phyloP scores from a whole-genome alignment of 345 rosid species.

The Eutrema heterophyllum region DNA sequence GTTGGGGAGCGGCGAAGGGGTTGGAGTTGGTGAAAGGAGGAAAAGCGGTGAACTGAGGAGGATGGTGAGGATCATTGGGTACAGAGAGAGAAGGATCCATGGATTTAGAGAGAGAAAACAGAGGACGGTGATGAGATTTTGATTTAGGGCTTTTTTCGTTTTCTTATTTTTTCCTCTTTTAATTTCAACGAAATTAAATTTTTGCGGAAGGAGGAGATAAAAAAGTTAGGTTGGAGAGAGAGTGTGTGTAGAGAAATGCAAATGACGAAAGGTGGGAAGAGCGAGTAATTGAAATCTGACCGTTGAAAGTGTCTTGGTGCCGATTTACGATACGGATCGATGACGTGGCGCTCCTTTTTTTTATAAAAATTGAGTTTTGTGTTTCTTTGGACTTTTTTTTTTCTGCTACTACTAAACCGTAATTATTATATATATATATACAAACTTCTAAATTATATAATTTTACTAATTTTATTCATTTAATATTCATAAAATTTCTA shows the following conservation, averaged over 20 bases:
- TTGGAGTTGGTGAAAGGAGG: slow-evolving; percentile 23
- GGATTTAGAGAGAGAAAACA: slow-evolving; percentile 33
- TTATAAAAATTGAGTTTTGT: slow-evolving; percentile 22
- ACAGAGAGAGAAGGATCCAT: slow-evolving; percentile 37
- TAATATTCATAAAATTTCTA: neutral
- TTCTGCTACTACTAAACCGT: neutral
- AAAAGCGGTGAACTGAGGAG: slow-evolving; percentile 10
- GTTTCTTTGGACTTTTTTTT: slow-evolving; percentile 24
- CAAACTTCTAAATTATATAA: neutral
- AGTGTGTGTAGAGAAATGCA: slow-evolving; percentile 3
- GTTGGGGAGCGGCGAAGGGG: neutral
- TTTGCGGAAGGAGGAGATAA: slow-evolving; percentile 1
- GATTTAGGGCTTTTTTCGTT: neutral
- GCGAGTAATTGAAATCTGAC: slow-evolving; percentile 20
- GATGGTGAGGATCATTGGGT: slow-evolving; percentile 31
- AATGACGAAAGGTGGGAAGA: slow-evolving; percentile 11
- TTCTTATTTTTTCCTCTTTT: neutral
- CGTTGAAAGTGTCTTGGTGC: slow-evolving; percentile 25
- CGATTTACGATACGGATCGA: slow-evolving; percentile 27
- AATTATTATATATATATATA: neutral
- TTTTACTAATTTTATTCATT: neutral
- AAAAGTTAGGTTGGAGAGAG: slow-evolving; percentile 21
- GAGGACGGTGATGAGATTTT: slow-evolving; percentile 29
- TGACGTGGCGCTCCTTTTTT: slow-evolving; percentile 13
- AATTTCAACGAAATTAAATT: neutral